Percentiles rank a stretch among this genome's conserved stretches.
Evolutionary conservation across 2,329 filamentous ascomycete species (phyloP).

Genomic region (Sclerotinia subarctica): DNA sequence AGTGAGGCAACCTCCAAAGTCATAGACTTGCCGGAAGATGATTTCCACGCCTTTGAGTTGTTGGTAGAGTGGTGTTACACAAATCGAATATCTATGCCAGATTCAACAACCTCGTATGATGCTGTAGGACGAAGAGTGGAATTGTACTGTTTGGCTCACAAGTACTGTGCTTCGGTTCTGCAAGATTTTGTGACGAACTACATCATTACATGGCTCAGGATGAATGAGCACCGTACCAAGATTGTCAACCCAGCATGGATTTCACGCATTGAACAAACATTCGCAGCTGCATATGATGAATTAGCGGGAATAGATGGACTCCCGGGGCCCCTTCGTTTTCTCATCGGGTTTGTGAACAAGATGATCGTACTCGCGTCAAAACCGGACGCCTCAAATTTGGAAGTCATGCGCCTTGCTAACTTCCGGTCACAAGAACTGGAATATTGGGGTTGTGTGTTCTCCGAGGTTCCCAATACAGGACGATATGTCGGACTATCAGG

Average conservation of each 20-base stretch:
- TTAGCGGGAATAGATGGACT: background rate
- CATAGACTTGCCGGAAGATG: conserved; percentile 20
- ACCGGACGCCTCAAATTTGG: background rate
- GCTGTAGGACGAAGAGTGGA: background rate
- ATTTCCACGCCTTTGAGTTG: conserved; percentile 17
- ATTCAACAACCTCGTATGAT: background rate
- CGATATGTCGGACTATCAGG: background rate
- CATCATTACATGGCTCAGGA: background rate
- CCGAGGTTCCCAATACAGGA: background rate
- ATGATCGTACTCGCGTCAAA: background rate
- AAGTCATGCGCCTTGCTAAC: background rate
- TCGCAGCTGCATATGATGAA: background rate
- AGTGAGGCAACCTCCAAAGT: conserved; percentile 16
- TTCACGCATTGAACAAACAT: background rate
- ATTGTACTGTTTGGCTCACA: conserved; percentile 2
- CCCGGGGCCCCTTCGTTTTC: background rate
- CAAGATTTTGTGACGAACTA: conserved; percentile 6
- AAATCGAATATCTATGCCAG: background rate
- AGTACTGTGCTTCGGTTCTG: background rate
- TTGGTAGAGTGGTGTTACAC: conserved; percentile 12
- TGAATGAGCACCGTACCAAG: background rate
- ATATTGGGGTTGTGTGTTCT: background rate
- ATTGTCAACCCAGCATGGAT: background rate
- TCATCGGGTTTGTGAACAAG: background rate
- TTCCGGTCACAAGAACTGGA: background rate